Evolutionary conservation across 2,329 filamentous ascomycete genomes (phyloP).

Genomic region (Aspergillus latus): DNA sequence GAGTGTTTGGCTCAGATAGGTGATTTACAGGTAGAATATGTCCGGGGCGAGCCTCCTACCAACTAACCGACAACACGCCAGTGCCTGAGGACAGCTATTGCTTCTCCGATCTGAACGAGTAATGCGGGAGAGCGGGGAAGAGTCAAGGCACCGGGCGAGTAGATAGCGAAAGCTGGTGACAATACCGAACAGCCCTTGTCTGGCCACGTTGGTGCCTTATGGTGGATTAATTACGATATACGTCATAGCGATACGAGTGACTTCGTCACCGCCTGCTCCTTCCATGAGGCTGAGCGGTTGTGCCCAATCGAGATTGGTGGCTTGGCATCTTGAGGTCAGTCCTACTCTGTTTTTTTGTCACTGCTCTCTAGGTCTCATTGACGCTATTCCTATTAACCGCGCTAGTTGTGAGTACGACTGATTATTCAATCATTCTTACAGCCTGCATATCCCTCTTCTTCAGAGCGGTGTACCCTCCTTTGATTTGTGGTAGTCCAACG

Average conservation of each 20-base stretch:
- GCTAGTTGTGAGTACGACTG: background rate
- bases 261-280: constrained; percentile 18
- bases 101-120: constrained; percentile 9
- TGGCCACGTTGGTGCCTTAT: constrained; percentile 19
- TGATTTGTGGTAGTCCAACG: background rate
- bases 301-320: constrained; percentile 14
- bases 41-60: background rate
- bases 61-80: background rate
- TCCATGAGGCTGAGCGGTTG: constrained; percentile 7
- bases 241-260: constrained; percentile 11
- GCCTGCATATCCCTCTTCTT: background rate
- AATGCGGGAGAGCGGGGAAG: constrained; percentile 27
- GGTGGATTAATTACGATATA: constrained; percentile 7
- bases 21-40: background rate
- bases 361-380: background rate
- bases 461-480: constrained; percentile 12
- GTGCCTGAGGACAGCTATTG: constrained; percentile 11
- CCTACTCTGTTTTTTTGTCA: constrained; percentile 21
- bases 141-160: constrained; percentile 14
- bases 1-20: background rate
- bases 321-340: constrained; percentile 11
- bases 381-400: background rate
- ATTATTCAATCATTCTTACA: background rate
- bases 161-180: constrained; percentile 21
- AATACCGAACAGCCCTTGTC: constrained; percentile 26